Percentiles rank a stretch among this genome's conserved stretches.
phyloP scores from a whole-genome alignment of 129 eudicot genomes.

The Silybum marianum region DNA sequence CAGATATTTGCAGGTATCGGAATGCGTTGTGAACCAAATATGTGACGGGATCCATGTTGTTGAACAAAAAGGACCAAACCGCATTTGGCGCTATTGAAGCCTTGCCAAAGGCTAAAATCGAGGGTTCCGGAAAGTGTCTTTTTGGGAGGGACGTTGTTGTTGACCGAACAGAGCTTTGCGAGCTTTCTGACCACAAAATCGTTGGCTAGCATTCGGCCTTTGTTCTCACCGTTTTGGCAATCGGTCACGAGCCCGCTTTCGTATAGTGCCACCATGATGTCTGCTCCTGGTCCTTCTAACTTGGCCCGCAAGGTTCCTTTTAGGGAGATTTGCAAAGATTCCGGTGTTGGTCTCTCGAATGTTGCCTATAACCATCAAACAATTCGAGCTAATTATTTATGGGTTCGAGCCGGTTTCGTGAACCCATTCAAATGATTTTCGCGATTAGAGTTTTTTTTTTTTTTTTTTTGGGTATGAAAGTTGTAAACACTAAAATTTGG shows the following conservation, averaged over 20 bases:
- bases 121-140: conserved; percentile 63
- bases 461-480: background rate
- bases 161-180: conserved; percentile 57
- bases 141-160: conserved; percentile 59
- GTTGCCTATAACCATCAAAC: conserved; percentile 52
- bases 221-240: conserved; percentile 74
- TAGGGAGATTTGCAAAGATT: conserved; percentile 62
- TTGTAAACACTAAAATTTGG: background rate
- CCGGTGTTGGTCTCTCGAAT: conserved; percentile 52
- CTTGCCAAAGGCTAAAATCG: conserved; percentile 69
- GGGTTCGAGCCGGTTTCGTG: background rate
- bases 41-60: conserved; percentile 52
- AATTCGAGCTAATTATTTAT: background rate
- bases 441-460: no score
- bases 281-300: conserved; percentile 50
- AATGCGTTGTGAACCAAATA: conserved; percentile 66
- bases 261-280: conserved; percentile 76
- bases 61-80: conserved; percentile 65
- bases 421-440: background rate
- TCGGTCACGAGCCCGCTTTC: conserved; percentile 74
- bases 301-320: conserved; percentile 65
- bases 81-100: conserved; percentile 66
- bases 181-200: conserved; percentile 87
- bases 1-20: conserved; percentile 49
- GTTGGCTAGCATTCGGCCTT: conserved; percentile 65